These are phyloP conservation scores for Metarhizium guizhouense DNA, from an alignment of 2,329 filamentous ascomycete genomes.

Conservation along the genomic window DNA sequence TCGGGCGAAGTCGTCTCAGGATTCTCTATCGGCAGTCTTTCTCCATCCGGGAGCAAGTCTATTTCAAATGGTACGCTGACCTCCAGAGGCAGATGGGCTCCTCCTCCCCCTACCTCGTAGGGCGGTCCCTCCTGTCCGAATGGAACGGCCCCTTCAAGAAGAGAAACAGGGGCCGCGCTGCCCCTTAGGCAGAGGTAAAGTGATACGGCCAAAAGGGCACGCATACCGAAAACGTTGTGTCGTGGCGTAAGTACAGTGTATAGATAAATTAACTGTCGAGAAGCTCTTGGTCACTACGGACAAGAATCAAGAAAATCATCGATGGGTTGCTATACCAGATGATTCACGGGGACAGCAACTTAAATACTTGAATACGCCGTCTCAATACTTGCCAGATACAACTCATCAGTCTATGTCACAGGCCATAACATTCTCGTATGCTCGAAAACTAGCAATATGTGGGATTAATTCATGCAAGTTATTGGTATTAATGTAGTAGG, in stretches of 20 bases:
- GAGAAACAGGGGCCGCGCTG: no score
- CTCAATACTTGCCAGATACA: neutral
- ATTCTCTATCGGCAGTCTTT: no score
- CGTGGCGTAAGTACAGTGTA: no score
- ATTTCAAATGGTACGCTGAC: no score
- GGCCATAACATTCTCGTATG: no score
- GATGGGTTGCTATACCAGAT: neutral
- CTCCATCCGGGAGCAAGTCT: no score
- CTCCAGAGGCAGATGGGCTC: no score
- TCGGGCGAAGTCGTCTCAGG: neutral
- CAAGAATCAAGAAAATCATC: no score
- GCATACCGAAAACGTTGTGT: neutral
- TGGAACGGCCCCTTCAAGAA: neutral
- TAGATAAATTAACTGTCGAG: neutral
- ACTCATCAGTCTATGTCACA: neutral
- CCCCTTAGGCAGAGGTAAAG: neutral
- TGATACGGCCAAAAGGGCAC: neutral
- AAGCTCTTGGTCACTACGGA: neutral
- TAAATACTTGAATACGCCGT: neutral
- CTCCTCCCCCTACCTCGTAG: neutral
- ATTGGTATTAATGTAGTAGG: no score
- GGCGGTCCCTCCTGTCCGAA: no score
- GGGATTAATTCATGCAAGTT: no score
- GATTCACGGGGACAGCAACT: neutral
- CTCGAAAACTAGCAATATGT: no score